Evolutionary conservation across 352 stramenopile species (phyloP).

Genomic region (Globisporangium carolinianum): DNA sequence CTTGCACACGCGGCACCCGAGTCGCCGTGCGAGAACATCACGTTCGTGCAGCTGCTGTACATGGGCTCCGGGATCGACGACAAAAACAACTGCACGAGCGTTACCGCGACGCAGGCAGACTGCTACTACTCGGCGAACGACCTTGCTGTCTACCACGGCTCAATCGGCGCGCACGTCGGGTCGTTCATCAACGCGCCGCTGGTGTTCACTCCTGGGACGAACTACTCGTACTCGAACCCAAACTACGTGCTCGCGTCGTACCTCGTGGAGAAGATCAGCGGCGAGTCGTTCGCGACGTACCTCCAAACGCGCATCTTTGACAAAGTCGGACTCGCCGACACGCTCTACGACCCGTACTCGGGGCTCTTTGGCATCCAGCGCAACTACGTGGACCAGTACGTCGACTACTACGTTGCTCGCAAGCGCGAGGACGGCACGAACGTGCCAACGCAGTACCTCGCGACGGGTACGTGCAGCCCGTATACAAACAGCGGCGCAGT

Average conservation of each 20-base stretch:
- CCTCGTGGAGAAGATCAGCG: constrained; percentile 54
- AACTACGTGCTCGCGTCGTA: constrained; percentile 50
- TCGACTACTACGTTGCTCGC: constrained; percentile 34
- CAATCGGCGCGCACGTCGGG: constrained; percentile 27
- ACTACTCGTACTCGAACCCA: constrained; percentile 42
- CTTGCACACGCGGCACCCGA: constrained; percentile 6
- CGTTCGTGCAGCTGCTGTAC: constrained; percentile 49
- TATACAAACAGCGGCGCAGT: constrained; percentile 26
- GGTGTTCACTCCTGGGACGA: constrained; percentile 38
- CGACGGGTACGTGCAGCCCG: constrained; percentile 40
- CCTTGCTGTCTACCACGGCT: constrained; percentile 19
- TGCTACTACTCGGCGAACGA: constrained; percentile 9
- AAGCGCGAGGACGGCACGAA: not conserved
- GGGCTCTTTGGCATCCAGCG: constrained; percentile 20
- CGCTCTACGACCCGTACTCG: constrained; percentile 37
- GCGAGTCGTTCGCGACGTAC: constrained; percentile 26
- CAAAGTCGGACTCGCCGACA: constrained; percentile 24
- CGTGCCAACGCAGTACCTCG: constrained; percentile 15
- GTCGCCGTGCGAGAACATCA: constrained; percentile 36
- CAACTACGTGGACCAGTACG: constrained; percentile 40
- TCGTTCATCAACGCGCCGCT: constrained; percentile 42
- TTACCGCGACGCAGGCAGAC: not conserved
- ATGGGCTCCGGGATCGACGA: constrained; percentile 47
- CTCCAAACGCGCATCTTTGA: constrained; percentile 33
- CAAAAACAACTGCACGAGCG: constrained; percentile 23